phyloP scores from a whole-genome alignment of 2,329 filamentous ascomycete genomes.

The Diaporthe sp. region DNA sequence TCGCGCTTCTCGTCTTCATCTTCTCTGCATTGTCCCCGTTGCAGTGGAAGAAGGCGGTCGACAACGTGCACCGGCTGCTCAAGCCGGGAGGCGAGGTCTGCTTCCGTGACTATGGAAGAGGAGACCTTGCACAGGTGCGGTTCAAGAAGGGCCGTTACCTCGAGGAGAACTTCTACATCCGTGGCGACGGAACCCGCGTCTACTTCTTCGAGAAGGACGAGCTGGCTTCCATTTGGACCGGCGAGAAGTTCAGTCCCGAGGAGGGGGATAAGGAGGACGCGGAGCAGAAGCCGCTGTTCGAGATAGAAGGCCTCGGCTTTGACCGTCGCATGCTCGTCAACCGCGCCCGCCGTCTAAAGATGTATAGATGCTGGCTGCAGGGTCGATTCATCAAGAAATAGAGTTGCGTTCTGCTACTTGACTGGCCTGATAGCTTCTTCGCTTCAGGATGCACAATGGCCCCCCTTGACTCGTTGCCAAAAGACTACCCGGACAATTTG shows the following conservation, averaged over 20 bases:
- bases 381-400: slow-evolving; percentile 82
- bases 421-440: neutral
- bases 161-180: slow-evolving; percentile 96
- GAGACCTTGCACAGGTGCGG: slow-evolving; percentile 94
- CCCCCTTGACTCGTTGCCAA: neutral
- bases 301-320: slow-evolving; percentile 83
- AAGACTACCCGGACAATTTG: neutral
- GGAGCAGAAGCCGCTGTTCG: slow-evolving; percentile 64
- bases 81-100: slow-evolving; percentile 95
- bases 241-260: slow-evolving; percentile 50
- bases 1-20: slow-evolving; percentile 96
- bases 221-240: slow-evolving; percentile 83
- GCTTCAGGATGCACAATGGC: slow-evolving; percentile 1
- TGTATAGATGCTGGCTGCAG: slow-evolving; percentile 98
- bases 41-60: slow-evolving; percentile 87
- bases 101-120: slow-evolving; percentile 96
- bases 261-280: slow-evolving; percentile 46
- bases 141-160: slow-evolving; percentile 97
- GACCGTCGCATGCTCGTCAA: slow-evolving; percentile 95
- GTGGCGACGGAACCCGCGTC: slow-evolving; percentile 94
- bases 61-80: slow-evolving; percentile 84
- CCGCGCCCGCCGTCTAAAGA: slow-evolving; percentile 89
- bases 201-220: slow-evolving; percentile 97
- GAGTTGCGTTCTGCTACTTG: slow-evolving; percentile 40
- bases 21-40: slow-evolving; percentile 90